Base-by-base conservation (phyloP, 129 eudicot species). In the Calendula officinalis region DNA sequence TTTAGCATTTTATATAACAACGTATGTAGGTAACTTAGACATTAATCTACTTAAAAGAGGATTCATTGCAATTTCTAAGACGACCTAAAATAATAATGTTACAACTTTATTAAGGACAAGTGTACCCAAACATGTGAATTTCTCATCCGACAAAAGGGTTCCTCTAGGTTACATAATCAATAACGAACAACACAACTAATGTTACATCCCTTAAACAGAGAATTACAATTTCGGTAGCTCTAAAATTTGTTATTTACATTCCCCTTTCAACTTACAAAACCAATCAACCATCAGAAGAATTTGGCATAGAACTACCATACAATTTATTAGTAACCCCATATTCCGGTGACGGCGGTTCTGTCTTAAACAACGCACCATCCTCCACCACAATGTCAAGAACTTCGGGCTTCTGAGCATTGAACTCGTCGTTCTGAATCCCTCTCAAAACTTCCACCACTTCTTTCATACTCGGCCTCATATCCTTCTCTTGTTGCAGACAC, bases 401-500 rank as follows among this genome's bases (percentile, higher is more conserved):
- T 48, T 79, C 96, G 1, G 64, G 78, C 42, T 85, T 83, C 39
- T 75, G 83, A 45, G 71, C 81, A 65, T 85, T 74, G 64, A 34
- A 56, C 30, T 77, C 80, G 22, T 70, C 82, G 13, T 67, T 75
- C 67, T 83, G 77, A 33, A 92, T 81, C 71, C 69, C 77, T 76
- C 75, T 77, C 72, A 92, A 72, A 22, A 63, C 59, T 49, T 81
- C 84, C 65, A 78, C 69, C 67, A 88, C 95, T 71, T 92, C 91
- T 40, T 79, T 57, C 98, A 92, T 92, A 4, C 91, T 71, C 10
- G 98, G 98, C 68, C 98, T 85, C 95, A 85, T 76, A 61, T 81
- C 96, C 56, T 76, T 72, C 56, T 83, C 95, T 79, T 77, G 83
- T 44, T 92, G 98, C 77, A 92, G 54, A 44, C 98, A 92, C 37